These are phyloP conservation scores for Ambrosia artemisiifolia DNA, from an alignment of 129 eudicot species.

Conservation along the genomic window DNA sequence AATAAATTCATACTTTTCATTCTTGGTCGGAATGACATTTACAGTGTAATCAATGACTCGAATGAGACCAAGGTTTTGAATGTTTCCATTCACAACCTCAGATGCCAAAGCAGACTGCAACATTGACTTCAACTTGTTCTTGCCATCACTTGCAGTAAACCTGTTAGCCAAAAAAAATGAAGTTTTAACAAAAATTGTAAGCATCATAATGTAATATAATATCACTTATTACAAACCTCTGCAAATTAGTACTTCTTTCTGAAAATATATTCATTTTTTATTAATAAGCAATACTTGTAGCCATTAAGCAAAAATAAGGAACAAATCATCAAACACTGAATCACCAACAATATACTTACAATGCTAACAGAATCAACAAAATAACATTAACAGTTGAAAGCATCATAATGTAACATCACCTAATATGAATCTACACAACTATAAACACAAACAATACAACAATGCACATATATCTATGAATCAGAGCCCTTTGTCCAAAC, in stretches of 20 bases:
- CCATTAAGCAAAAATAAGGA: too few relatives aligned
- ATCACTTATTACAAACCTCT: background rate
- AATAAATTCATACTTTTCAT: conserved; percentile 50
- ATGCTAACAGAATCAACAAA: too few relatives aligned
- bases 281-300: too few relatives aligned
- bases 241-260: too few relatives aligned
- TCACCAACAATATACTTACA: too few relatives aligned
- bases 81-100: conserved; percentile 63
- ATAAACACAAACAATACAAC: background rate
- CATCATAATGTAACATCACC: too few relatives aligned
- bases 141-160: conserved; percentile 77
- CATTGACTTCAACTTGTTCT: conserved; percentile 61
- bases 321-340: too few relatives aligned
- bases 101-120: conserved; percentile 65
- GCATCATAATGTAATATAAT: background rate
- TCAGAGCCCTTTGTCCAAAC: too few relatives aligned
- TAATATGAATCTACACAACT: background rate
- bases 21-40: conserved; percentile 82
- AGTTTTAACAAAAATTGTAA: background rate
- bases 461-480: background rate
- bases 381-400: too few relatives aligned
- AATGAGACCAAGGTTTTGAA: conserved; percentile 76
- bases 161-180: conserved; percentile 31
- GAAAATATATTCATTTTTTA: too few relatives aligned
- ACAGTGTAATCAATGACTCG: conserved; percentile 68